A percentile compares a stretch with the other conserved stretches of the same genome.
phyloP scores from a whole-genome alignment of 2,329 filamentous ascomycete species.

The Colletotrichum paranaense region DNA sequence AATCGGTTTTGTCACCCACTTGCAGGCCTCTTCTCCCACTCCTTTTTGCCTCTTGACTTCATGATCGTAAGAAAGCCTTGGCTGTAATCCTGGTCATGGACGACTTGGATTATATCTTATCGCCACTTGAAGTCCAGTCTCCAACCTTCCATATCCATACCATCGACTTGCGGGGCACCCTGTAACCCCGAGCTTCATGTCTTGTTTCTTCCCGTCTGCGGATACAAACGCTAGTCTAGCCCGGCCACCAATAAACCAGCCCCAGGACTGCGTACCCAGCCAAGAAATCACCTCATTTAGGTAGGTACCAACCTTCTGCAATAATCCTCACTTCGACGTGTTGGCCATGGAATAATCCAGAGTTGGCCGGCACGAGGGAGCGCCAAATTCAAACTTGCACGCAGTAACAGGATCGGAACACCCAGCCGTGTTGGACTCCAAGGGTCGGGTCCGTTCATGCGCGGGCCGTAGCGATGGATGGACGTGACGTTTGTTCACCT shows the following conservation, averaged over 20 bases:
- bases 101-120: not conserved
- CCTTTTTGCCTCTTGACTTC: not conserved
- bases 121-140: slow-evolving; percentile 20
- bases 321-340: not conserved
- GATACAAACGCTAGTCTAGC: not conserved
- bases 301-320: not conserved
- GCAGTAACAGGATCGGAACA: slow-evolving; percentile 1
- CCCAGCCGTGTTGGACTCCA: slow-evolving; percentile 1
- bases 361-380: not conserved
- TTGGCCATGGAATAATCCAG: not conserved
- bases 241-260: slow-evolving; percentile 3
- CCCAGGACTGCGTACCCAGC: not conserved
- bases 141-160: not conserved
- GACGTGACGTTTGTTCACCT: slow-evolving; percentile 23
- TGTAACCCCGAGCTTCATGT: slow-evolving; percentile 21
- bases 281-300: not conserved
- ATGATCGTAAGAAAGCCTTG: not conserved
- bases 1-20: too few relatives aligned
- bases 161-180: slow-evolving; percentile 26
- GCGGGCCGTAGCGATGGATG: slow-evolving; percentile 15
- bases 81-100: not conserved
- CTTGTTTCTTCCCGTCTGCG: slow-evolving; percentile 24
- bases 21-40: too few relatives aligned
- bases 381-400: not conserved
- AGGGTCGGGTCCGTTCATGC: slow-evolving; percentile 29